Evolutionary conservation across 805 yeast genomes (phyloP).

Genomic region (Metschnikowia lochheadii): DNA sequence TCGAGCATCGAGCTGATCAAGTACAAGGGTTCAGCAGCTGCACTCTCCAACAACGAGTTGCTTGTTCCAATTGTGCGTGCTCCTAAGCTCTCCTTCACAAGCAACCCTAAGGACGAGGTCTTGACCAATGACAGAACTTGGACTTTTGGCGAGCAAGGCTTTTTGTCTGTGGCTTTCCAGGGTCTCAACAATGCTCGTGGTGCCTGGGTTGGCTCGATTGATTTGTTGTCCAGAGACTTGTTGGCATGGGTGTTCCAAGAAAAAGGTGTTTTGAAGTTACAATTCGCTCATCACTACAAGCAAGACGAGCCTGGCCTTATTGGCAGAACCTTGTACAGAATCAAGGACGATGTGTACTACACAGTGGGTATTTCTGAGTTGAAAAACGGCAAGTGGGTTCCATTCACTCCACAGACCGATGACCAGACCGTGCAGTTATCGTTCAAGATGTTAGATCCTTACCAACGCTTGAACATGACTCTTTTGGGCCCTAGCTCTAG

Average conservation of each 20-base stretch:
- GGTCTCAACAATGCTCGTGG: conserved; percentile 73
- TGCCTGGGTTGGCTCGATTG: conserved; percentile 73
- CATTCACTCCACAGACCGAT: conserved; percentile 40
- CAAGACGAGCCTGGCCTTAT: conserved; percentile 39
- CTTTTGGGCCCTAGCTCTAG: conserved; percentile 38
- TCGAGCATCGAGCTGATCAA: conserved; percentile 12
- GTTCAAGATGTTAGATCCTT: conserved; percentile 90
- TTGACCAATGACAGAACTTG: conserved; percentile 51
- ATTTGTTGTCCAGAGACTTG: conserved; percentile 40
- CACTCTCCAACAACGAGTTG: conserved; percentile 63
- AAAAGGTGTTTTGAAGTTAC: conserved; percentile 56
- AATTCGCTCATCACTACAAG: conserved; percentile 52
- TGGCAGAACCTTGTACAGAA: conserved; percentile 50
- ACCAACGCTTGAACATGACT: conserved; percentile 69
- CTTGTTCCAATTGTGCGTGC: conserved; percentile 69
- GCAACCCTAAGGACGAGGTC: conserved; percentile 40
- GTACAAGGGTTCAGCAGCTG: conserved; percentile 59
- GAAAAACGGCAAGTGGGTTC: conserved; percentile 58
- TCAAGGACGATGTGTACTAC: conserved; percentile 66
- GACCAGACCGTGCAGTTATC: conserved; percentile 72
- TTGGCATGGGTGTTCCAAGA: conserved; percentile 71
- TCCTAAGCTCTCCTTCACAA: conserved; percentile 59
- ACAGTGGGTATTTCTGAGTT: conserved; percentile 47
- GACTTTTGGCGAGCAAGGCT: conserved; percentile 80
- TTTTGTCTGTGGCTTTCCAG: conserved; percentile 72